A percentile compares a stretch with the other conserved stretches of the same genome.
These are phyloP conservation scores for Tolypocladium tropicale DNA, from an alignment of 2,329 filamentous ascomycete species.

Conservation along the genomic window DNA sequence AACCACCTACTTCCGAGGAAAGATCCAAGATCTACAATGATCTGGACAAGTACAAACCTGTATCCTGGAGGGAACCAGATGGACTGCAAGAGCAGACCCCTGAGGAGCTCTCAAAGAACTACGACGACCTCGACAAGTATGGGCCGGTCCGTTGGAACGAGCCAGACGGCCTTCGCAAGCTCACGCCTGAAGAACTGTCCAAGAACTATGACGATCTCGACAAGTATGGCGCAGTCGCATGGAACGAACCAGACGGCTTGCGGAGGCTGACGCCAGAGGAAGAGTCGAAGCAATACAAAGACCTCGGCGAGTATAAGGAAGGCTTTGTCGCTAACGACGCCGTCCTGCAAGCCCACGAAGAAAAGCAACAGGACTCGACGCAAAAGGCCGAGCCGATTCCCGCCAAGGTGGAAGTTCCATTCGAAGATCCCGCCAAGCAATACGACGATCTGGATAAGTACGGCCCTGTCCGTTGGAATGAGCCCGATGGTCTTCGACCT, in stretches of 20 bases:
- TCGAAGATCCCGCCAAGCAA: slow-evolving; percentile 23
- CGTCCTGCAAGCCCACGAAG: slow-evolving; percentile 6
- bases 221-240: slow-evolving; percentile 19
- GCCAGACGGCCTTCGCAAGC: slow-evolving; percentile 20
- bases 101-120: slow-evolving; percentile 25
- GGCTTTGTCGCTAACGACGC: slow-evolving; percentile 5
- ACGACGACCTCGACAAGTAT: slow-evolving; percentile 27
- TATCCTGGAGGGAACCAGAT: slow-evolving; percentile 27
- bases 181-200: slow-evolving; percentile 26
- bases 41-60: slow-evolving; percentile 27
- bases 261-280: slow-evolving; percentile 16
- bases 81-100: slow-evolving; percentile 23
- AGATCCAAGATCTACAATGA: slow-evolving; percentile 27
- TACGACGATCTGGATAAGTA: slow-evolving; percentile 29
- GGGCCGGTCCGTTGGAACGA: slow-evolving; percentile 24
- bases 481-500: slow-evolving; percentile 22
- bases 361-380: slow-evolving; percentile 5
- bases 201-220: slow-evolving; percentile 27
- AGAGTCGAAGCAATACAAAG: slow-evolving; percentile 20
- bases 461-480: slow-evolving; percentile 24
- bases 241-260: slow-evolving; percentile 19
- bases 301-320: slow-evolving; percentile 21
- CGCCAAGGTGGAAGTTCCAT: slow-evolving; percentile 11
- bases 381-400: slow-evolving; percentile 5
- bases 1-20: slow-evolving; percentile 15